phyloP scores from a whole-genome alignment of 1,284 basidiomycete genomes.

The Cryptococcus sp. region DNA sequence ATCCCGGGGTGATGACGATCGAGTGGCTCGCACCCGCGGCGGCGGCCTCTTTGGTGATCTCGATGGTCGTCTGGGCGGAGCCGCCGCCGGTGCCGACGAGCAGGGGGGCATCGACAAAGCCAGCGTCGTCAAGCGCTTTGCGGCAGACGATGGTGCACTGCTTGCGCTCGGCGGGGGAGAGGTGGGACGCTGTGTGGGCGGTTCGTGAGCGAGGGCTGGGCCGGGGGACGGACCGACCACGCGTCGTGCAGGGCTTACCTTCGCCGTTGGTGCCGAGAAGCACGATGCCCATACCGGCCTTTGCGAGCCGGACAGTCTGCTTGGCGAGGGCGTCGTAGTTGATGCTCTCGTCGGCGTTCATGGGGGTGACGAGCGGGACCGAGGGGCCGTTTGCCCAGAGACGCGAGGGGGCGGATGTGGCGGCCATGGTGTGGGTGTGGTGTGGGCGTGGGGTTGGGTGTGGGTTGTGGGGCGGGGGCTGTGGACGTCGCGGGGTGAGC shows the following conservation, averaged over 20 bases:
- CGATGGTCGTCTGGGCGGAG: constrained; percentile 76
- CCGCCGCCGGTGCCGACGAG: constrained; percentile 74
- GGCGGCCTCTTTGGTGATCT: constrained; percentile 70
- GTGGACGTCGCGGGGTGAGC: no score
- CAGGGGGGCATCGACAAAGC: constrained; percentile 64
- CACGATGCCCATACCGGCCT: constrained; percentile 52
- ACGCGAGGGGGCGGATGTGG: constrained; percentile 16
- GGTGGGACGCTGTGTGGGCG: constrained; percentile 54
- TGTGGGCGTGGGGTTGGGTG: not conserved
- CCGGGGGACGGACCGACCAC: not conserved
- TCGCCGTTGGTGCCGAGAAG: constrained; percentile 53
- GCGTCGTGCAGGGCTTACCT: constrained; percentile 29
- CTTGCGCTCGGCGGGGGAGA: constrained; percentile 66
- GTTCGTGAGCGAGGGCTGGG: not conserved
- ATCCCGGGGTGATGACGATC: constrained; percentile 49
- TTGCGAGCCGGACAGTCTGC: constrained; percentile 51
- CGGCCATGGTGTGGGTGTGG: constrained; percentile 10
- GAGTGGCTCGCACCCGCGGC: constrained; percentile 74
- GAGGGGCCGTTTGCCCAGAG: constrained; percentile 45
- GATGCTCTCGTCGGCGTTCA: constrained; percentile 46
- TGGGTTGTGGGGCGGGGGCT: no score
- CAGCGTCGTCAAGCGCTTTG: constrained; percentile 68
- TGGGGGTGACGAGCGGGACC: constrained; percentile 53
- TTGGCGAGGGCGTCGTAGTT: constrained; percentile 49
- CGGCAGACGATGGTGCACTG: constrained; percentile 64